phyloP scores from a whole-genome alignment of 257 asterid genomes.

The Ballota nigra region DNA sequence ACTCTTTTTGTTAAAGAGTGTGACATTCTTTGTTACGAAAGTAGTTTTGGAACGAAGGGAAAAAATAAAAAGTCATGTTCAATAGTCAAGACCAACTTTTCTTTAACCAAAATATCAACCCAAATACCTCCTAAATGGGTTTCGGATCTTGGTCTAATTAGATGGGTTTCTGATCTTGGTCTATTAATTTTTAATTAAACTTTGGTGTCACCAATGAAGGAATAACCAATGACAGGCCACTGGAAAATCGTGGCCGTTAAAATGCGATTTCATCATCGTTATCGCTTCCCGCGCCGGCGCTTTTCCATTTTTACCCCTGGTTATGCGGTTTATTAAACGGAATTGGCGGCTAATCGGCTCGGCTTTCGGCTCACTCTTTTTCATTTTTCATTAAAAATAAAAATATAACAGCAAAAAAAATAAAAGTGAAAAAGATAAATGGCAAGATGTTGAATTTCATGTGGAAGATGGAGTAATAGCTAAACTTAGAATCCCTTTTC shows the following conservation, averaged over 20 bases:
- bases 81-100: too few species aligned
- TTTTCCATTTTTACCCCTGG: constrained; percentile 19
- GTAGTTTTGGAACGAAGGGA: too few species aligned
- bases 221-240: background rate
- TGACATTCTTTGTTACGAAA: too few species aligned
- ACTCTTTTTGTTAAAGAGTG: too few species aligned
- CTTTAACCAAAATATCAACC: too few species aligned
- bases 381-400: background rate
- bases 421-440: constrained; percentile 2
- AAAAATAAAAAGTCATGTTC: too few species aligned
- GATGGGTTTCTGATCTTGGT: too few species aligned
- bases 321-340: background rate
- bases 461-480: constrained; percentile 31
- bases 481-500: constrained; percentile 31
- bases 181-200: background rate
- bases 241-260: constrained; percentile 25
- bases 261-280: constrained; percentile 1
- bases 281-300: constrained; percentile 2
- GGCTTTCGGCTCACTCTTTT: constrained; percentile 13
- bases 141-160: too few species aligned
- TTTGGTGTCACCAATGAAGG: background rate
- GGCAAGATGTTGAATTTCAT: constrained; percentile 21
- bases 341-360: constrained; percentile 18
- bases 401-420: background rate
- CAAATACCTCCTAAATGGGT: too few species aligned